Base-by-base conservation (phyloP, 768 basidiomycete genomes). In the Hericium coralloides region DNA sequence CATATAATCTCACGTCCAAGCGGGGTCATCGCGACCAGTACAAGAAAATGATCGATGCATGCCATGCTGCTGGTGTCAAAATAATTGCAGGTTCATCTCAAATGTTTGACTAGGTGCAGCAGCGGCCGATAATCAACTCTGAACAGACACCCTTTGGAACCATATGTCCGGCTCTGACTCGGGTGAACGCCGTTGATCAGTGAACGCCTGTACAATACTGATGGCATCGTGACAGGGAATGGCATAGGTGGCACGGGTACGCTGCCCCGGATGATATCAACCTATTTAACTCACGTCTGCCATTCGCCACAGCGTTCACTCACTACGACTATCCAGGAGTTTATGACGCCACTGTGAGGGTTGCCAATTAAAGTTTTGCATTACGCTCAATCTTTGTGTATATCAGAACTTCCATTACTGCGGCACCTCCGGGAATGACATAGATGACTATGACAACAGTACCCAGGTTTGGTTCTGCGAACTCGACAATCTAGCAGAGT, bases 1-100 rank as follows among this genome's bases (percentile, higher is more conserved):
- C 84, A 1, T 85, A 87, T 64, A 84, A 55, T 10, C 65, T 87
- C 50, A 82, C 76, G 1, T 85, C 83, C 0, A 87, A 87, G 66
- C 81, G 83, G 0, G 86, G 85, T 4, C 73, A 80, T 60, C 74
- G 82, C 14, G 57, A 66, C 3, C 81, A 85, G 58, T 85, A 68
- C 57, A 58, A 67, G 14, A 68, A 66, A 49, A 76, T 77, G 74
- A 66, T 76, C 48, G 52, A 54, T 4, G 64, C 73, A 10, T 76
- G 76, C 58, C 70, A 74, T 50, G 58, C 58, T 12, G 73, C 69
- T 4, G 74, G 74, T 45, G 76, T 77, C 14, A 22, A 20, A 14
- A 41, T 76, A 56, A 74, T 76, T 47, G 73, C 72, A 3, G 73
- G 72, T 72, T 9, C 5, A 31, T 9, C 6, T 31, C 39, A 8